These are phyloP conservation scores for Trichosporon inkin DNA, from an alignment of 1,284 basidiomycete genomes.

Conservation along the genomic window DNA sequence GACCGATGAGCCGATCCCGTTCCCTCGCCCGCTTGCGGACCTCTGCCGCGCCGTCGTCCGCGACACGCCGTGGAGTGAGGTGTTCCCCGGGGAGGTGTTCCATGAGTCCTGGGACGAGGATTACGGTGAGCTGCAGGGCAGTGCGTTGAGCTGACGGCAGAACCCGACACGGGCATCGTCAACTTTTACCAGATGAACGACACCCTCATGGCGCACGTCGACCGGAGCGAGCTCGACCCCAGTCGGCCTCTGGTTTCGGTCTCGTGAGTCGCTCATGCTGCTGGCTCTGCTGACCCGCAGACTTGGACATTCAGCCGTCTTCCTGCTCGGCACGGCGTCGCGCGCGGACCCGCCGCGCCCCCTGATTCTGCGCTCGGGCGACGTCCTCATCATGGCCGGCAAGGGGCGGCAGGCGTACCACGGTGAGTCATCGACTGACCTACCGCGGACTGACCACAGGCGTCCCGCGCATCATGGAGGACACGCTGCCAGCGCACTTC, in stretches of 20 bases:
- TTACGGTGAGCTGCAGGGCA: constrained; percentile 58
- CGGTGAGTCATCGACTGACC: constrained; percentile 55
- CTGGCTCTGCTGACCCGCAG: too few species aligned
- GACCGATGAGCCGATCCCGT: constrained; percentile 56
- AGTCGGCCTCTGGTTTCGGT: constrained; percentile 76
- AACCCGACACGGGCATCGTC: constrained; percentile 86
- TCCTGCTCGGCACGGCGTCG: constrained; percentile 78
- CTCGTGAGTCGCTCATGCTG: constrained; percentile 73
- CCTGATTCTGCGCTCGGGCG: constrained; percentile 77
- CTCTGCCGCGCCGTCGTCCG: constrained; percentile 63
- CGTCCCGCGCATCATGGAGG: constrained; percentile 79
- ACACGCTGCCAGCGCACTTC: constrained; percentile 66
- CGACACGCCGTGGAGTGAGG: constrained; percentile 62
- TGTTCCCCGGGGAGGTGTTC: constrained; percentile 53
- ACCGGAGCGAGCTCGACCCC: constrained; percentile 78
- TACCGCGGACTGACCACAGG: constrained; percentile 52
- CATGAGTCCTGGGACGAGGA: constrained; percentile 61
- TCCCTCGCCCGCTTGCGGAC: constrained; percentile 58
- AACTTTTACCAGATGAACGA: constrained; percentile 84
- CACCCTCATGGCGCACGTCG: constrained; percentile 88
- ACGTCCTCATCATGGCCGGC: constrained; percentile 87
- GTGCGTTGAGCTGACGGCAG: constrained; percentile 9
- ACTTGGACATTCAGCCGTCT: constrained; percentile 76
- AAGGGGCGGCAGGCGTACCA: constrained; percentile 77
- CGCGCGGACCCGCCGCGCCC: constrained; percentile 70